phyloP scores from a whole-genome alignment of 2,329 filamentous ascomycete species.

The Pseudocercospora vitis region DNA sequence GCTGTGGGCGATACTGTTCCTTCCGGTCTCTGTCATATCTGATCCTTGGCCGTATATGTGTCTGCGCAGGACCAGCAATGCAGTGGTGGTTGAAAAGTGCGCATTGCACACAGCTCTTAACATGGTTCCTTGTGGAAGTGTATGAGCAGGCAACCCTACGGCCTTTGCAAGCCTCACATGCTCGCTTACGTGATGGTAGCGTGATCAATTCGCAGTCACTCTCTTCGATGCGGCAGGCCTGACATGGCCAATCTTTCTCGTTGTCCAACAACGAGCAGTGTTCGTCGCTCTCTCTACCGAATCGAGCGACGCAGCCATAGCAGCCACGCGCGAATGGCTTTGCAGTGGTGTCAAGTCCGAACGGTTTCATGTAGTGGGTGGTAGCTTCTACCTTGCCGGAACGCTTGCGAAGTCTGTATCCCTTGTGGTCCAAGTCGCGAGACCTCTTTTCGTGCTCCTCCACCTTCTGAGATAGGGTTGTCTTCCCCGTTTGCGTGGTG shows the following conservation, averaged over 20 bases:
- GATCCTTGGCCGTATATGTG: slow-evolving; percentile 26
- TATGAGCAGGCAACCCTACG: slow-evolving; percentile 39
- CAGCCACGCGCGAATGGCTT: slow-evolving; percentile 26
- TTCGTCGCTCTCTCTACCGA: slow-evolving; percentile 7
- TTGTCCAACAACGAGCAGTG: slow-evolving; percentile 40
- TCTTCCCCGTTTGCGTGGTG: neutral
- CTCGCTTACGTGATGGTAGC: slow-evolving; percentile 36
- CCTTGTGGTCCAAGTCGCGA: neutral
- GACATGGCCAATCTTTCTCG: slow-evolving; percentile 41
- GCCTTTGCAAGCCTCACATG: slow-evolving; percentile 39
- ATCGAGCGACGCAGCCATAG: slow-evolving; percentile 12
- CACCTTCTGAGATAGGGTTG: neutral
- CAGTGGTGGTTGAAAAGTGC: slow-evolving; percentile 33
- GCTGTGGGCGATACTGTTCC: slow-evolving; percentile 8
- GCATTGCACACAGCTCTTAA: slow-evolving; percentile 39
- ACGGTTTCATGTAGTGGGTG: neutral
- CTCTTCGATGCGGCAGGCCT: slow-evolving; percentile 35
- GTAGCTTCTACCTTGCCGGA: neutral
- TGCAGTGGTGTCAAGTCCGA: slow-evolving; percentile 17
- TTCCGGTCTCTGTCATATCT: slow-evolving; percentile 27
- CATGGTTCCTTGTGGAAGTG: slow-evolving; percentile 28
- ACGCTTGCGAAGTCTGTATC: slow-evolving; percentile 1
- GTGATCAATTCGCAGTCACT: slow-evolving; percentile 41
- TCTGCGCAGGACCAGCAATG: slow-evolving; percentile 40
- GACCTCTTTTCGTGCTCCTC: neutral